A percentile compares a stretch with the other conserved stretches of the same genome.
Conservation (phyloP, 2,329 filamentous ascomycete species). For the Alternaria gaisen region DNA sequence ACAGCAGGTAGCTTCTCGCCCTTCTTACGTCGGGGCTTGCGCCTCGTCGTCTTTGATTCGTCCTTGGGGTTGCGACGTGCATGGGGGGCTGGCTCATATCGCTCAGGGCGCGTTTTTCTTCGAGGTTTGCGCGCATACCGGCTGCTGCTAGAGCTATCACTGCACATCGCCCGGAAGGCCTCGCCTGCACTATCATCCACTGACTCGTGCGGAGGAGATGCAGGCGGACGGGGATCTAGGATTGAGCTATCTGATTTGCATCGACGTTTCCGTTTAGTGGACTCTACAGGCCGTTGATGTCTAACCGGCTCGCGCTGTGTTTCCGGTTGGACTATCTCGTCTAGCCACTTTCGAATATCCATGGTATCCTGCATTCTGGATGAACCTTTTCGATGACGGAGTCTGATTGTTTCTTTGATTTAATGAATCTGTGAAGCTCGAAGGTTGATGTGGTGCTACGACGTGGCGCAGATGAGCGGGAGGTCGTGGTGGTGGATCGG, state of each 20-base stretch:
- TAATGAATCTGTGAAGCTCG: conserved; percentile 14
- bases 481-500: conserved; percentile 23
- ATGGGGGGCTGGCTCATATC: conserved; percentile 49
- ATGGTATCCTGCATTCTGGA: conserved; percentile 41
- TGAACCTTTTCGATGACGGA: conserved; percentile 31
- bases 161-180: conserved; percentile 22
- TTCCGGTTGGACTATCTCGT: conserved; percentile 50
- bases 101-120: conserved; percentile 58
- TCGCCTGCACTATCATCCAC: conserved; percentile 24
- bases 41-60: conserved; percentile 45
- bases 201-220: conserved; percentile 16
- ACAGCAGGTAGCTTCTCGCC: conserved; percentile 48
- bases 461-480: conserved; percentile 29
- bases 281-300: conserved; percentile 5
- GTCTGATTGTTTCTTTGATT: conserved; percentile 13
- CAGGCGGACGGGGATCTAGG: conserved; percentile 34
- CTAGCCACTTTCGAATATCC: conserved; percentile 58
- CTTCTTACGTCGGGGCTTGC: conserved; percentile 49
- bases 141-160: conserved; percentile 26
- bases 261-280: conserved; percentile 33
- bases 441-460: conserved; percentile 34
- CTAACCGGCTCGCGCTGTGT: conserved; percentile 34
- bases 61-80: conserved; percentile 24
- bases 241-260: conserved; percentile 53
- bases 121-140: conserved; percentile 56